Base-by-base conservation (phyloP, 2,329 filamentous ascomycete species). In the Penicillium sp. region DNA sequence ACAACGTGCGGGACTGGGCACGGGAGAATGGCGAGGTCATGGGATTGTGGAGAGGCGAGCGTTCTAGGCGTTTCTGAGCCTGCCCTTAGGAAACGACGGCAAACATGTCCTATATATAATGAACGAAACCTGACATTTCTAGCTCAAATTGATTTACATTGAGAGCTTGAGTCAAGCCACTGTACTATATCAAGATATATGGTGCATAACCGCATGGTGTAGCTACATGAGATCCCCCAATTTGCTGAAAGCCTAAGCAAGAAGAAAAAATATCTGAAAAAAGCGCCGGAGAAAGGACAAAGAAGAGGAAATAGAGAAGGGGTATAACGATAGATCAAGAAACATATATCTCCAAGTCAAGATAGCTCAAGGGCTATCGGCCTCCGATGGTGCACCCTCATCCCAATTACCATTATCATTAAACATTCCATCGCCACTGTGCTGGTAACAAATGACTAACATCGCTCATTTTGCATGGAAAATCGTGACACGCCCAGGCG, bases 11-110 rank as follows among this genome's bases (percentile, higher is more conserved):
- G 45, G 77, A 80, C 21, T 83, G 79, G 79, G 70, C 79, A 7
- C 72, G 72, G 1, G 80, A 83, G 58, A 82, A 75, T 16, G 79
- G 79, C 2, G 77, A 81, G 54, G 59, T 80, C 18, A 73, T 83
- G 73, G 80, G 80, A 0, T 67, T 81, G 27, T 80, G 79, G 78
- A 76, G 72, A 50, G 77, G 76, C 2, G 78, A 81, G 43, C 72
- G 71, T 48, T 75, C 75, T 33, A 73, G 75, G 53, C 53, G 65
- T 32, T 69, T 72, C 43, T 69, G 53, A 53, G 16, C 11, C 11
- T 27, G n/a, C n/a, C 25, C 5, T n/a, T 6, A 13, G 11, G 30
- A 46, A n/a, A n/a, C n/a, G n/a, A n/a, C n/a, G n/a, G n/a, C n/a
- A n/a, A n/a, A n/a, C n/a, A n/a, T n/a, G n/a, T n/a, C n/a, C n/a